phyloP scores from a whole-genome alignment of 768 basidiomycete genomes.

The Pisolithus tinctorius region DNA sequence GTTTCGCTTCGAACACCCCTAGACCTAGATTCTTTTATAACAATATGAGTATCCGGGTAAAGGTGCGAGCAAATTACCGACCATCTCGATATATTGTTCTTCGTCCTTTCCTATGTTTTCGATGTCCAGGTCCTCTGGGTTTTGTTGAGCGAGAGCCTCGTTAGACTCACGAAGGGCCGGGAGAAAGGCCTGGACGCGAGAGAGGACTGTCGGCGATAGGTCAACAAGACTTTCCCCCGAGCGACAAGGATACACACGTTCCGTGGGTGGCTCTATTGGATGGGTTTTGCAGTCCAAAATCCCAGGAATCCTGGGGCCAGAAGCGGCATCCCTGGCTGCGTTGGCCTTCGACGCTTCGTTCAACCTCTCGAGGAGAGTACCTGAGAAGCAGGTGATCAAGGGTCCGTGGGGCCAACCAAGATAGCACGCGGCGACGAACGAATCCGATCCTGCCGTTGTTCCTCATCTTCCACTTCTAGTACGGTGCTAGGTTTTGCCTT shows the following conservation, averaged over 20 bases:
- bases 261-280: conserved; percentile 37
- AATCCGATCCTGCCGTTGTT: conserved; percentile 35
- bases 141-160: conserved; percentile 38
- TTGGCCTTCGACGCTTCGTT: conserved; percentile 15
- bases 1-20: conserved; percentile 47
- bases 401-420: not conserved
- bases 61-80: conserved; percentile 17
- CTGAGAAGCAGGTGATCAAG: conserved; percentile 19
- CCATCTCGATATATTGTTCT: conserved; percentile 62
- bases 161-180: conserved; percentile 64
- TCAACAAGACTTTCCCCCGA: not conserved
- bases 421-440: conserved; percentile 19
- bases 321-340: conserved; percentile 8
- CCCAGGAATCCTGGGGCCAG: conserved; percentile 21
- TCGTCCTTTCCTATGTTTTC: conserved; percentile 49
- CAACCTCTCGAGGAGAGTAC: conserved; percentile 35
- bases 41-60: not conserved
- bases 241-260: conserved; percentile 33
- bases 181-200: conserved; percentile 60
- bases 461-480: conserved; percentile 45
- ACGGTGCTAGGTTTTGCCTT: conserved; percentile 4
- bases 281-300: conserved; percentile 33
- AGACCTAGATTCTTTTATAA: conserved; percentile 52
- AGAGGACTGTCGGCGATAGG: conserved; percentile 43
- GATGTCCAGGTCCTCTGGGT: conserved; percentile 61